Conservation (phyloP, 306 rosid species). For the Boehmeria nivea region DNA sequence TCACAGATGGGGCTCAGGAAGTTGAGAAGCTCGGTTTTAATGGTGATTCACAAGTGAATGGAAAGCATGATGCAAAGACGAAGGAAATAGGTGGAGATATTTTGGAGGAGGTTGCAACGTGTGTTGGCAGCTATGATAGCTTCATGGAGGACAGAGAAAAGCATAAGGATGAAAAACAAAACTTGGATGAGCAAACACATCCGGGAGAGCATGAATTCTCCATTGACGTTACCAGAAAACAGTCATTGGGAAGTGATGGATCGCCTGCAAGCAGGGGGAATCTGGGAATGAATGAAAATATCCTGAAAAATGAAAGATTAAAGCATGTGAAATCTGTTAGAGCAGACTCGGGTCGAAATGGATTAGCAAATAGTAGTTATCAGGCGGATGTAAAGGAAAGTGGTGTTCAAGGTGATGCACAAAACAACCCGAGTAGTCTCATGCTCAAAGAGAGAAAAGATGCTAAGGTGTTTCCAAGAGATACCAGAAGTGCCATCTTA, state of each 20-base stretch:
- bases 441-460: conserved; percentile 57
- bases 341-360: conserved; percentile 49
- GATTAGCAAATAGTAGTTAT: conserved; percentile 36
- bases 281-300: conserved; percentile 31
- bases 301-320: conserved; percentile 42
- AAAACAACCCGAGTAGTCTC: conserved; percentile 35
- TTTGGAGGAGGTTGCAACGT: conserved; percentile 25
- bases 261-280: conserved; percentile 23
- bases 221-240: conserved; percentile 27
- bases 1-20: conserved; percentile 11
- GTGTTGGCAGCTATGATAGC: conserved; percentile 24
- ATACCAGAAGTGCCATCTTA: conserved; percentile 47
- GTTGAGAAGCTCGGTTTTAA: background rate
- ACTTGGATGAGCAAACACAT: conserved; percentile 29
- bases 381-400: conserved; percentile 39
- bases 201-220: conserved; percentile 37
- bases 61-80: conserved; percentile 22
- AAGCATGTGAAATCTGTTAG: conserved; percentile 83
- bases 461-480: conserved; percentile 66
- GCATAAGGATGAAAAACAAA: conserved; percentile 22
- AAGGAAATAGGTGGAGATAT: conserved; percentile 30
- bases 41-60: conserved; percentile 3
- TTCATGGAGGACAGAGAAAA: conserved; percentile 29
- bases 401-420: conserved; percentile 43
- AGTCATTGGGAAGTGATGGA: conserved; percentile 22